Base-by-base conservation (phyloP, 176 grass and related monocot genomes). In the Secale cereale region DNA sequence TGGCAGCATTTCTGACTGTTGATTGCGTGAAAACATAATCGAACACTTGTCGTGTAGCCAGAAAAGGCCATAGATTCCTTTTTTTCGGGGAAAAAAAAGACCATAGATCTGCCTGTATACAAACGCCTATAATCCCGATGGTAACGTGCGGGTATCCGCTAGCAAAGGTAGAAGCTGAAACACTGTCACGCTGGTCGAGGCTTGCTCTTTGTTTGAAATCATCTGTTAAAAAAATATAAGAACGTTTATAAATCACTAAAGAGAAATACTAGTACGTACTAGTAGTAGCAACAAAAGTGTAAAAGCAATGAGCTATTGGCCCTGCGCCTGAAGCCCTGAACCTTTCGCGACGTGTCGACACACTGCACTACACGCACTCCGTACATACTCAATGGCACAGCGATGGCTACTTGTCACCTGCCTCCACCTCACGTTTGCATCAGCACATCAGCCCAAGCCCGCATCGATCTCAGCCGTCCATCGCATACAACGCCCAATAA, bases 391-490 rank as follows among this genome's bases (percentile, higher is more conserved):
- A 52, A 52, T 65, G 79, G 88, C 57, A 59, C 41, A 73, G 74
- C 74, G 19, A 78, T 29, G 22, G 84, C 66, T 36, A 90, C 88
- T 59, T 90, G 88, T 83, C 79, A 30, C 26, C 20, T 17, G 10
- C 57, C n/a, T 2, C 74, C 57, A 33, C 84, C 88, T 79, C 84
- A 90, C 79, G 33, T 59, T 48, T 35, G 65, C 52, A 57, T 28
- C 29, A 25, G 12, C 37, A 14, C 1, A 25, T 0, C 29, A 75
- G 60, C 6, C 68, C 78, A 31, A 54, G 78, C 83, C 79, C 13
- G 26, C 7, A 5, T n/a, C 26, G 16, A 83, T 90, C 50, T 2
- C 28, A 74, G 74, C 80, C 88, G 80, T 50, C 74, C 75, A 83
- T 74, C 74, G 3, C 56, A 20, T 26, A 2, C 27, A 15, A 3